phyloP scores from a whole-genome alignment of 257 asterid genomes.

The Nicotiana benthamiana region DNA sequence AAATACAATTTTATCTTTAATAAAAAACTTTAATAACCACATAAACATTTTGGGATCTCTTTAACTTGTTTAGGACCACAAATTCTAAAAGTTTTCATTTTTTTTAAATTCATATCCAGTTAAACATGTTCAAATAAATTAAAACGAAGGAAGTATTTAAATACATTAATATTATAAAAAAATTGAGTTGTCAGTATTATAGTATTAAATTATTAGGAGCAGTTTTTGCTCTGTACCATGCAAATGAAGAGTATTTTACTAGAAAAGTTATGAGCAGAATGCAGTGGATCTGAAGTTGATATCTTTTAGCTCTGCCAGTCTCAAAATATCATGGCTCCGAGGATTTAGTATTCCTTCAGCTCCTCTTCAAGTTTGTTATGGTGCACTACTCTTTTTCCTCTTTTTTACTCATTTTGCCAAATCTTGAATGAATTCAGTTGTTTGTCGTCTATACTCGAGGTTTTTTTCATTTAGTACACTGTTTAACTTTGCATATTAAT shows the following conservation, averaged over 20 bases:
- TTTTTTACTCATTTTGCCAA: background rate
- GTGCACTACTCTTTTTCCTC: background rate
- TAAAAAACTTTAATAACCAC: no score
- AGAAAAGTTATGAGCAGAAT: slow-evolving; percentile 13
- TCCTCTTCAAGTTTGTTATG: slow-evolving; percentile 15
- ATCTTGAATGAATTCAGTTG: background rate
- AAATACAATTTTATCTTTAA: no score
- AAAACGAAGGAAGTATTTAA: no score
- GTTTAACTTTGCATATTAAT: background rate
- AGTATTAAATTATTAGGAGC: background rate
- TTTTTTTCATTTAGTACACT: background rate
- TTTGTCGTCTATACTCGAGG: no score
- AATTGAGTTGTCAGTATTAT: no score
- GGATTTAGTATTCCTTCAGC: slow-evolving; percentile 32
- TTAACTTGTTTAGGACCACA: no score
- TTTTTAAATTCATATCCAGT: no score
- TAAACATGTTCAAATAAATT: no score
- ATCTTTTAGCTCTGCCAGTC: slow-evolving; percentile 24
- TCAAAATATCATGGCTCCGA: slow-evolving; percentile 29
- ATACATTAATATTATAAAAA: no score
- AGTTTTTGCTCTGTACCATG: slow-evolving; percentile 25
- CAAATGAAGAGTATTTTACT: slow-evolving; percentile 14
- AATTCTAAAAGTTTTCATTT: no score
- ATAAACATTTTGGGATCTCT: no score
- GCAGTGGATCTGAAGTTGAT: slow-evolving; percentile 45